Conservation (phyloP, 1,284 basidiomycete species). For the Agaricales sp. region DNA sequence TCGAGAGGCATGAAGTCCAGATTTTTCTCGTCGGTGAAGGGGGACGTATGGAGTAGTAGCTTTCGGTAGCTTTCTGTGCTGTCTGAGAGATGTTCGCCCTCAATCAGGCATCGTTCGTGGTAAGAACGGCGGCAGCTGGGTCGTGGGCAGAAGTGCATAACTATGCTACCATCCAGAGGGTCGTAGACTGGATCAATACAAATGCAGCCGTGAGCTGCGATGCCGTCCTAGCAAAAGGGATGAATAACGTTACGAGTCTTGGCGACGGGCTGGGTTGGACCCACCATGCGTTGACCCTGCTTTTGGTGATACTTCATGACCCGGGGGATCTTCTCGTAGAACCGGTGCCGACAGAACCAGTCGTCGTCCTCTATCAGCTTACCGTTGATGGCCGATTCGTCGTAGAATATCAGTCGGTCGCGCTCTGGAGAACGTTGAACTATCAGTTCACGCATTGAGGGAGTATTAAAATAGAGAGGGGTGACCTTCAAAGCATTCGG, state of each 20-base stretch:
- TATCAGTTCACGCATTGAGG: background rate
- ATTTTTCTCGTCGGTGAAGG: conserved; percentile 20
- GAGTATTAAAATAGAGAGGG: background rate
- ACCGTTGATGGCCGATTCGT: conserved; percentile 24
- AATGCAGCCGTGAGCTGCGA: conserved; percentile 21
- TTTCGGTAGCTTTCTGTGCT: conserved; percentile 11
- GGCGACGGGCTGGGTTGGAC: background rate
- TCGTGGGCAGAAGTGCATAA: conserved; percentile 43
- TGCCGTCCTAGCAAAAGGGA: conserved; percentile 25
- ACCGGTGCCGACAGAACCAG: conserved; percentile 32
- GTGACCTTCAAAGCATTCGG: conserved; percentile 29
- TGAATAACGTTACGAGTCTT: background rate
- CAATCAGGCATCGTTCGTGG: conserved; percentile 30
- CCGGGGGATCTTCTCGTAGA: conserved; percentile 21
- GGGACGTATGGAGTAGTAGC: conserved; percentile 20
- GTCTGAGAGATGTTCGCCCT: conserved; percentile 17
- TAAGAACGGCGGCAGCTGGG: conserved; percentile 30
- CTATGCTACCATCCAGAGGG: conserved; percentile 21
- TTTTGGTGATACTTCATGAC: conserved; percentile 12
- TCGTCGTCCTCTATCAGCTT: conserved; percentile 21
- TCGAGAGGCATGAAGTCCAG: conserved; percentile 15
- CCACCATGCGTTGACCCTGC: background rate
- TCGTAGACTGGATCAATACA: conserved; percentile 32
- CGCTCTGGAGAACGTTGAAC: conserved; percentile 19
- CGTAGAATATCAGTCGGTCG: conserved; percentile 20